phyloP scores from a whole-genome alignment of 2,329 filamentous ascomycete genomes.

The Zymoseptoria pseudotritici region DNA sequence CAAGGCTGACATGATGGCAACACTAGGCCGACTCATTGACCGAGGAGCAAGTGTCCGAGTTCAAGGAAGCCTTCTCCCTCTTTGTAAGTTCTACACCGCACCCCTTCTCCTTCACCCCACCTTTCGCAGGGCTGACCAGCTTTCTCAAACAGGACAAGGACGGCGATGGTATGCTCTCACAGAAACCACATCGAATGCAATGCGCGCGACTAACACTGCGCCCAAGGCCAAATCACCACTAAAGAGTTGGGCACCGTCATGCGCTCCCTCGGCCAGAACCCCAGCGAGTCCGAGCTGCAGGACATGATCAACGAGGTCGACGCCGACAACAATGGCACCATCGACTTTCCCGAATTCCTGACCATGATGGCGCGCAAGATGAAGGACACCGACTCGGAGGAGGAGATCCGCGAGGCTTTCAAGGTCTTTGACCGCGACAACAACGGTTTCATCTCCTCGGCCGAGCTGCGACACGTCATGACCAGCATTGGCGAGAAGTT shows the following conservation, averaged over 20 bases:
- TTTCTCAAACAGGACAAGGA: slow-evolving; percentile 46
- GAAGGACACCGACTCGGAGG: slow-evolving; percentile 55
- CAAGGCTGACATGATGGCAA: slow-evolving; percentile 10
- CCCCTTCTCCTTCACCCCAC: neutral
- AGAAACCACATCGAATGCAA: neutral
- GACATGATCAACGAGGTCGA: slow-evolving; percentile 64
- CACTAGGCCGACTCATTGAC: slow-evolving; percentile 90
- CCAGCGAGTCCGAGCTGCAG: slow-evolving; percentile 54
- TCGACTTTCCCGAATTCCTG: slow-evolving; percentile 60
- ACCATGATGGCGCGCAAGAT: slow-evolving; percentile 59
- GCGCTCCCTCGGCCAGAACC: slow-evolving; percentile 56
- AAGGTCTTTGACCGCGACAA: slow-evolving; percentile 60
- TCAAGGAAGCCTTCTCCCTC: slow-evolving; percentile 99
- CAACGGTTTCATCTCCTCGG: slow-evolving; percentile 57
- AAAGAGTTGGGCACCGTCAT: slow-evolving; percentile 58
- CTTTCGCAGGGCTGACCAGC: slow-evolving; percentile 16
- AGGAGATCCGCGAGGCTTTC: slow-evolving; percentile 59
- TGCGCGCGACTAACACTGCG: slow-evolving; percentile 2
- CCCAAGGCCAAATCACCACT: slow-evolving; percentile 54
- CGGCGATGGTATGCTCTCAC: slow-evolving; percentile 44
- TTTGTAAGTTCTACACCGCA: slow-evolving; percentile 65
- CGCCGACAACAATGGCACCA: slow-evolving; percentile 57
- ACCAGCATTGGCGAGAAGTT: slow-evolving; percentile 58
- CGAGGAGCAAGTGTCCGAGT: slow-evolving; percentile 99
- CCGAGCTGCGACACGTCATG: slow-evolving; percentile 57